These are phyloP conservation scores for Cardamine resedifolia DNA, from an alignment of 345 rosid genomes.

Conservation along the genomic window DNA sequence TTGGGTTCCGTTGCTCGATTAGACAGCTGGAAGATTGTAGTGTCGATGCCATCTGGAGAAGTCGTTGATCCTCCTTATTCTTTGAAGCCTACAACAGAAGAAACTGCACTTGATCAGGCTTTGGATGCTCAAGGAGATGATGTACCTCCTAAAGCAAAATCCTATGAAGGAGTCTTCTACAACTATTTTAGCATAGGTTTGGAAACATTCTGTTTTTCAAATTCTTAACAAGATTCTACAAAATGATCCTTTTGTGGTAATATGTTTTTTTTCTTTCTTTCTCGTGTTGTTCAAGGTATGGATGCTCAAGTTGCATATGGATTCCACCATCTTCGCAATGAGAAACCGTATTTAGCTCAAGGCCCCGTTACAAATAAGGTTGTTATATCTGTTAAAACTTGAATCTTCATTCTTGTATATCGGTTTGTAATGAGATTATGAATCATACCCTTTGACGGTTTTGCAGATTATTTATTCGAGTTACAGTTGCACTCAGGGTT, in stretches of 20 bases:
- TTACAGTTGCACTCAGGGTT: conserved; percentile 92
- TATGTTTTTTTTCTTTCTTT: conserved; percentile 11
- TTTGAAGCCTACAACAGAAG: conserved; percentile 59
- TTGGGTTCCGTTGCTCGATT: conserved; percentile 58
- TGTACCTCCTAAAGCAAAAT: conserved; percentile 55
- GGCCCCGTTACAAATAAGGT: conserved; percentile 98
- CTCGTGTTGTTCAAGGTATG: conserved; percentile 68
- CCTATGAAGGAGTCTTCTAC: conserved; percentile 86
- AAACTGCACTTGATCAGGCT: conserved; percentile 64
- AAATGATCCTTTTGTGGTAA: background rate
- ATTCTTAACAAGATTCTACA: background rate
- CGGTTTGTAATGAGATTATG: background rate
- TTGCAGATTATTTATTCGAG: conserved; percentile 87
- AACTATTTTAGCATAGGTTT: conserved; percentile 96
- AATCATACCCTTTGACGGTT: background rate
- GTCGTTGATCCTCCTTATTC: conserved; percentile 79
- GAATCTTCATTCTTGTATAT: background rate
- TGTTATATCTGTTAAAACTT: background rate
- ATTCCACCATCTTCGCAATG: conserved; percentile 92
- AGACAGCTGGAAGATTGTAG: conserved; percentile 79
- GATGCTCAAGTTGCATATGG: conserved; percentile 99
- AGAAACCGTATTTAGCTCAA: conserved; percentile 87
- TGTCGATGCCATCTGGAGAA: conserved; percentile 75
- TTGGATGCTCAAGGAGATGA: conserved; percentile 52
- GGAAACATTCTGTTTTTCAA: background rate